phyloP scores from a whole-genome alignment of 495 filamentous ascomycete species.

The Clohesyomyces aquaticus region DNA sequence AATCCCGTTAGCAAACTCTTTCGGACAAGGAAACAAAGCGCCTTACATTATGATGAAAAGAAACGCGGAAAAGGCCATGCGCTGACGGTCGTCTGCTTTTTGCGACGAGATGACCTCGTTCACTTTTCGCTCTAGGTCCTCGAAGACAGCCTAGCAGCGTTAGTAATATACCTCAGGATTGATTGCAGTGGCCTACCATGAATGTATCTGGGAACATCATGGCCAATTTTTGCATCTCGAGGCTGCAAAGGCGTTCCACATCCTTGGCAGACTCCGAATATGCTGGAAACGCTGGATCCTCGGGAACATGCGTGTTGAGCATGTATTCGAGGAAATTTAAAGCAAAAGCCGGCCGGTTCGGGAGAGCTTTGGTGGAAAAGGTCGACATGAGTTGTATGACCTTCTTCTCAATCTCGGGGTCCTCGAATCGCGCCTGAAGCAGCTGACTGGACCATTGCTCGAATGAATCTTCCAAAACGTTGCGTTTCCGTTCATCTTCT shows the following conservation, averaged over 20 bases:
- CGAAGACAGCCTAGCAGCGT: conserved; percentile 69
- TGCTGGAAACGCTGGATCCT: conserved; percentile 65
- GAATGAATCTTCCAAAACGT: conserved; percentile 65
- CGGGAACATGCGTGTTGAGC: conserved; percentile 73
- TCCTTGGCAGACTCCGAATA: conserved; percentile 93
- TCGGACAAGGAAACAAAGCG: too few species aligned
- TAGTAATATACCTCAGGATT: not conserved
- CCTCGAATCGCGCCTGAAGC: conserved; percentile 78
- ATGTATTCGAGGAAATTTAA: conserved; percentile 87
- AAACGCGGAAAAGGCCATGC: conserved; percentile 67
- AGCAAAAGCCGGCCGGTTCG: conserved; percentile 76
- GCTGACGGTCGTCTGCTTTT: conserved; percentile 72
- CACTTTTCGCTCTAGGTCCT: conserved; percentile 80
- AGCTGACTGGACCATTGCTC: conserved; percentile 81
- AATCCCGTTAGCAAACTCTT: too few species aligned
- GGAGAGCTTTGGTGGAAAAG: conserved; percentile 80
- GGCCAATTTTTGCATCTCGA: conserved; percentile 86
- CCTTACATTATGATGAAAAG: conserved; percentile 80
- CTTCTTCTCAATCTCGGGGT: conserved; percentile 83
- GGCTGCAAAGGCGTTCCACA: conserved; percentile 76
- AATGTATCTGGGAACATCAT: conserved; percentile 89
- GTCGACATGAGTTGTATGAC: conserved; percentile 82
- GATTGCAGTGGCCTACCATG: conserved; percentile 60
- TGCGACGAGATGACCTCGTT: conserved; percentile 75
- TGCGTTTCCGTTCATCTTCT: conserved; percentile 65